phyloP scores from a whole-genome alignment of 352 stramenopile species.

The Stramenopiles sp. region DNA sequence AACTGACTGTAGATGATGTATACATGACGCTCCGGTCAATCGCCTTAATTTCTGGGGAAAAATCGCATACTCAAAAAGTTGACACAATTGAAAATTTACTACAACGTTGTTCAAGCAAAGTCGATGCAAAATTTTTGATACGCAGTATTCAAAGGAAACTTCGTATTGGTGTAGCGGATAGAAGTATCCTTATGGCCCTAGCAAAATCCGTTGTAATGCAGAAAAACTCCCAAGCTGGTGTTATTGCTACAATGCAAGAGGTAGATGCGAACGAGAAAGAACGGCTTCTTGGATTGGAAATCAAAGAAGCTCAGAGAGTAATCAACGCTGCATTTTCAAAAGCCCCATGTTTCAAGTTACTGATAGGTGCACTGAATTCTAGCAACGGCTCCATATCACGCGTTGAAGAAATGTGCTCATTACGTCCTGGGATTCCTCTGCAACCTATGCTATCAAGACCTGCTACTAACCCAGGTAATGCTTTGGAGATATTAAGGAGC shows the following conservation, averaged over 20 bases:
- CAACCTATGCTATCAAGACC: constrained; percentile 96
- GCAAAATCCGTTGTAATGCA: constrained; percentile 41
- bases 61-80: constrained; percentile 89
- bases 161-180: constrained; percentile 85
- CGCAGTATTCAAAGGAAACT: constrained; percentile 93
- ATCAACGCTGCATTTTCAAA: background rate
- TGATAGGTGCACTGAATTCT: too few species aligned
- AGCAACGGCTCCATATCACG: constrained; percentile 7
- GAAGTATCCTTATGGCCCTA: constrained; percentile 86
- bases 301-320: too few species aligned
- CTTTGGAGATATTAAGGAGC: constrained; percentile 24
- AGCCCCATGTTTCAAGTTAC: background rate
- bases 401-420: constrained; percentile 22
- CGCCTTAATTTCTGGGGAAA: constrained; percentile 73
- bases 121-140: constrained; percentile 94
- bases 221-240: too few species aligned
- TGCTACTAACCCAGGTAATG: constrained; percentile 56
- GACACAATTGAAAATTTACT: constrained; percentile 89
- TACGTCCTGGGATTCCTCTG: constrained; percentile 71
- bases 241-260: background rate
- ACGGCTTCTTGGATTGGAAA: too few species aligned
- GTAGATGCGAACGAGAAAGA: background rate
- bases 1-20: constrained; percentile 58
- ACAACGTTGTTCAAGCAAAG: constrained; percentile 53
- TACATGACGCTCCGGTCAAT: constrained; percentile 58